These are phyloP conservation scores for Entomophthora muscae DNA, from an alignment of 371 early-diverging fungal genomes.

Conservation along the genomic window DNA sequence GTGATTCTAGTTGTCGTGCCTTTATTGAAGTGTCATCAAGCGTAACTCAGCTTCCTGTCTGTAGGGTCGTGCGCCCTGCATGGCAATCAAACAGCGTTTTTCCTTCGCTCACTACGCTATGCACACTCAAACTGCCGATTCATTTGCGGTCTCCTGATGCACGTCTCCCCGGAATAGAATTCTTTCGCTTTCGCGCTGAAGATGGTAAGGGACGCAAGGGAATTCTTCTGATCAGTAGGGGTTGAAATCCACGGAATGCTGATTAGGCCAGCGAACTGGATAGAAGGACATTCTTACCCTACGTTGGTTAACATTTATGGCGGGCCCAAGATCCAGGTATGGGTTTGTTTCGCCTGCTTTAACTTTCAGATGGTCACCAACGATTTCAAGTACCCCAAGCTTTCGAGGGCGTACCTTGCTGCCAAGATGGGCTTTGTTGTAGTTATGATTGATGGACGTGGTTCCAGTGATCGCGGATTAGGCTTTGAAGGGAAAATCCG, in stretches of 20 bases:
- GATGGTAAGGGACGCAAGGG: constrained; percentile 14
- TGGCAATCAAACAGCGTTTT: constrained; percentile 15
- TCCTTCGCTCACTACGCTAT: constrained; percentile 2
- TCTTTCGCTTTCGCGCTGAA: constrained; percentile 19
- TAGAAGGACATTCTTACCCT: constrained; percentile 28
- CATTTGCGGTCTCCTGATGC: background rate
- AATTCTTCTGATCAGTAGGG: constrained; percentile 16
- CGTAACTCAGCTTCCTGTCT: constrained; percentile 21
- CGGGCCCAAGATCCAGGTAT: constrained; percentile 35
- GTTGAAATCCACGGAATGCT: constrained; percentile 35
- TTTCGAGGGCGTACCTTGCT: constrained; percentile 39
- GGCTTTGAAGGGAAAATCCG: constrained; percentile 40
- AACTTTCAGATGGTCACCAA: constrained; percentile 47
- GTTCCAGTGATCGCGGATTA: constrained; percentile 47
- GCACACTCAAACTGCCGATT: background rate
- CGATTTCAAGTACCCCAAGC: constrained; percentile 44
- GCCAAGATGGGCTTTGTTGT: constrained; percentile 45
- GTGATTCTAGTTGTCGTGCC: constrained; percentile 22
- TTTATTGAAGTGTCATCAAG: constrained; percentile 36
- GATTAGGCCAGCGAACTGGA: constrained; percentile 33
- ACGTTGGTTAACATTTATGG: constrained; percentile 39
- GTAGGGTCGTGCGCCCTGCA: constrained; percentile 16
- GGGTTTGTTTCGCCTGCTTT: too few relatives aligned
- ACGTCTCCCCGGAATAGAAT: constrained; percentile 13
- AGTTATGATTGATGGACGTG: constrained; percentile 55